Conservation (phyloP, 2,329 filamentous ascomycete species). For the Phialophora expanda region DNA sequence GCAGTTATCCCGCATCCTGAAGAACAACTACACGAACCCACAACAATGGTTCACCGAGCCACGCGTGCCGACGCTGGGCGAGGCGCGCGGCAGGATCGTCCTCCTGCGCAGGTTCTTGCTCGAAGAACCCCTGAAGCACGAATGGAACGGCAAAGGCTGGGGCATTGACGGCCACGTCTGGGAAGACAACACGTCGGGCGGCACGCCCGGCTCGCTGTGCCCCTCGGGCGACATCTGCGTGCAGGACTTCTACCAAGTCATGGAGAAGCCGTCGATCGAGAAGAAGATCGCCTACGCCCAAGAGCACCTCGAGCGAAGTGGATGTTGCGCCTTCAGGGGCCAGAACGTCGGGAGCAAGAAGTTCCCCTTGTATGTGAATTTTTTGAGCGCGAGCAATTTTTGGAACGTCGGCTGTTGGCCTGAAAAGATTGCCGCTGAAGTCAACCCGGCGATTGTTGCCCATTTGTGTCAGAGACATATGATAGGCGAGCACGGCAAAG, state of each 20-base stretch:
- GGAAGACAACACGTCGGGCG: constrained; percentile 76
- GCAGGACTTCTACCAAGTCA: constrained; percentile 93
- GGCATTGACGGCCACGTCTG: constrained; percentile 68
- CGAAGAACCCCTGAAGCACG: constrained; percentile 54
- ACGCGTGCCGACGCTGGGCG: constrained; percentile 75
- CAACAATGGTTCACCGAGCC: constrained; percentile 79
- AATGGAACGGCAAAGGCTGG: constrained; percentile 58
- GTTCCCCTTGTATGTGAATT: constrained; percentile 83
- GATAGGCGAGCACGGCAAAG: constrained; percentile 41
- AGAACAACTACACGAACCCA: constrained; percentile 69
- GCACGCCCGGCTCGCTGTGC: constrained; percentile 67
- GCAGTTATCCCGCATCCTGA: constrained; percentile 75
- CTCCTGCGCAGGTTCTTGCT: constrained; percentile 80
- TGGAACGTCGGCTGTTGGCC: constrained; percentile 93
- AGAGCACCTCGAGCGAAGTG: constrained; percentile 72
- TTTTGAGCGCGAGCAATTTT: constrained; percentile 89
- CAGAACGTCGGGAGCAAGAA: constrained; percentile 44
- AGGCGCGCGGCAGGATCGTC: constrained; percentile 80
- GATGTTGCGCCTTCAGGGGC: constrained; percentile 50
- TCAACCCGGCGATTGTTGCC: constrained; percentile 76
- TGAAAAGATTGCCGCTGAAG: constrained; percentile 82
- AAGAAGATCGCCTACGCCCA: constrained; percentile 77
- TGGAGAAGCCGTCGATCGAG: constrained; percentile 73
- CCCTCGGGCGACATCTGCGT: constrained; percentile 77
- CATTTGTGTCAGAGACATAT: constrained; percentile 62